Percentiles rank a stretch among this genome's conserved stretches.
Conservation (phyloP, 2,329 filamentous ascomycete genomes). For the Conoideocrella luteorostrata region DNA sequence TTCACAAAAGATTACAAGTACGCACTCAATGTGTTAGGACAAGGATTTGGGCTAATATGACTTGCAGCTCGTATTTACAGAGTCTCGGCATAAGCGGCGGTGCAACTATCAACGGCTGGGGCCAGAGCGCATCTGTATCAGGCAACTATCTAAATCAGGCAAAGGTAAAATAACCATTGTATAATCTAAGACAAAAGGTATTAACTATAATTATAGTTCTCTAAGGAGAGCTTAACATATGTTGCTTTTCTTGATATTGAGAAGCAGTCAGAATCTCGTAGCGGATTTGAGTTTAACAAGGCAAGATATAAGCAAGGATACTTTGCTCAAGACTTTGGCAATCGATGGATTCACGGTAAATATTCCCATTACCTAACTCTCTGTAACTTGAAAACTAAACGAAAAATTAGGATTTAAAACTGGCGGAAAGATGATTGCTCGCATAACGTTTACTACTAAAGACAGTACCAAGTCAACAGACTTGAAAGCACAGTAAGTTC, state of each 20-base stretch:
- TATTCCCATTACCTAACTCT: not conserved
- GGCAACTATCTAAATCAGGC: constrained; percentile 3
- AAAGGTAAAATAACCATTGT: not conserved
- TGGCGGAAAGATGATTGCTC: constrained; percentile 4
- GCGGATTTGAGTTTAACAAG: not conserved
- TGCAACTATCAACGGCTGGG: not conserved
- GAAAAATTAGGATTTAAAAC: not conserved
- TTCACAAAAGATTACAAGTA: too few relatives aligned
- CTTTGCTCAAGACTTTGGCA: constrained; percentile 3
- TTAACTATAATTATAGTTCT: not conserved
- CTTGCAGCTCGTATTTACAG: constrained; percentile 3
- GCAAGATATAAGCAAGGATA: not conserved
- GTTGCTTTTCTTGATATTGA: not conserved
- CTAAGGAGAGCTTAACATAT: not conserved
- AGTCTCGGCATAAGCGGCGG: constrained; percentile 1
- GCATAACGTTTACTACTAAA: not conserved
- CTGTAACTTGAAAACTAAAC: too few relatives aligned
- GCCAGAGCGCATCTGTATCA: constrained; percentile 1
- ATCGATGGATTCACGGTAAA: constrained; percentile 5
- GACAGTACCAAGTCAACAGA: too few relatives aligned
- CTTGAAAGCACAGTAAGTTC: not conserved
- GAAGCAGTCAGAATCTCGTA: not conserved
- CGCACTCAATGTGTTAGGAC: too few relatives aligned
- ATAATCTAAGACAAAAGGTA: too few relatives aligned
- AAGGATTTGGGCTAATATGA: too few relatives aligned